Evolutionary conservation across 2,329 filamentous ascomycete species (phyloP).

Genomic region (Orbilia brochopaga): DNA sequence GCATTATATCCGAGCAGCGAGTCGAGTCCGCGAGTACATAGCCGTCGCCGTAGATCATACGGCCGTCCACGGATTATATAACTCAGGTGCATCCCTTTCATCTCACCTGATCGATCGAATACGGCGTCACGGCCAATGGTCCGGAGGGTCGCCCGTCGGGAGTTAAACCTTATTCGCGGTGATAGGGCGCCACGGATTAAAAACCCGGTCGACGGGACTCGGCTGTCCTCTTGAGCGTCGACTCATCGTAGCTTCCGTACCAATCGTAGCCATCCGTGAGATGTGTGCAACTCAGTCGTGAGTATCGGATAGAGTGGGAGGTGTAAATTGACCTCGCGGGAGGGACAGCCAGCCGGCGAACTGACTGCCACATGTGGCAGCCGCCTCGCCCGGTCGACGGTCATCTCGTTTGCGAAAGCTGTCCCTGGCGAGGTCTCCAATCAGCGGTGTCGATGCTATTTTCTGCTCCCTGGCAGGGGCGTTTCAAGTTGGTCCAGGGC

Average conservation of each 20-base stretch:
- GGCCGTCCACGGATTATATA: no score
- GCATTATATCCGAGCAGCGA: no score
- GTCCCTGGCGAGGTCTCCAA: not conserved
- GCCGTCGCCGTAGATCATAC: no score
- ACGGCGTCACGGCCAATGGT: not conserved
- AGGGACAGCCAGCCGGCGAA: not conserved
- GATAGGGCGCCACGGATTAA: not conserved
- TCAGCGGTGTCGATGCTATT: not conserved
- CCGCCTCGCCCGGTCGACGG: not conserved
- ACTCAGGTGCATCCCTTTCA: not conserved
- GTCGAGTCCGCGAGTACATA: no score
- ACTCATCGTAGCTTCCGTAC: no score
- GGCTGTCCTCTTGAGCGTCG: no score
- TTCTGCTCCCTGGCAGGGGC: not conserved
- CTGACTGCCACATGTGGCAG: not conserved
- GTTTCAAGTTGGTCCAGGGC: not conserved
- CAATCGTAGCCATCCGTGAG: no score
- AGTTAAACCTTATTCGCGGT: conserved; percentile 46
- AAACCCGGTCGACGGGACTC: no score
- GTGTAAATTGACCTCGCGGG: not conserved
- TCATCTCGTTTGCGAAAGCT: not conserved
- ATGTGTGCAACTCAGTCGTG: no score
- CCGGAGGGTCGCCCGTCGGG: conserved; percentile 16
- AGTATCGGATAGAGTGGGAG: no score
- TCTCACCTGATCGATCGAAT: not conserved